These are phyloP conservation scores for Balakata baccata DNA, from an alignment of 345 rosid species.

Conservation along the genomic window DNA sequence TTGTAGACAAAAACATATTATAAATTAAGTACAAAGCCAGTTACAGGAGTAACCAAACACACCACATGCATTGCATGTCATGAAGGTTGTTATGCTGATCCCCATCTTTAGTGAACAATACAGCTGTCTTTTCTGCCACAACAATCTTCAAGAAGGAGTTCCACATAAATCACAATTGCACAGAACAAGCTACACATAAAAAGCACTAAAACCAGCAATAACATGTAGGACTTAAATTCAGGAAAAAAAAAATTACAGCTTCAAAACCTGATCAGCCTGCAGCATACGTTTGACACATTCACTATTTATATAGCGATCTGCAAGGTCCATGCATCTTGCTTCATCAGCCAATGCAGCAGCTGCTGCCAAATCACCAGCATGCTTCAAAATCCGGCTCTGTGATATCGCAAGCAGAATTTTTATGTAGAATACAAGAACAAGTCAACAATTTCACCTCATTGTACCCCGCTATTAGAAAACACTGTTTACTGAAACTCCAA, in stretches of 20 bases:
- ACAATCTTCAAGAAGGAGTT: conserved; percentile 53
- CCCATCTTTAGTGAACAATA: conserved; percentile 92
- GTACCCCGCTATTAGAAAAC: background rate
- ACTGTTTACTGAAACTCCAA: background rate
- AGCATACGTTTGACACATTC: conserved; percentile 97
- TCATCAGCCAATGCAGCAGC: conserved; percentile 98
- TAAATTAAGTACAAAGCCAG: conserved; percentile 4
- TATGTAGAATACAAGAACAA: background rate
- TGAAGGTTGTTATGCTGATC: conserved; percentile 98
- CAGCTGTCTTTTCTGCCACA: conserved; percentile 91
- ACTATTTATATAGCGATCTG: conserved; percentile 92
- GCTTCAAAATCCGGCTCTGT: conserved; percentile 97
- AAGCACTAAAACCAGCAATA: conserved; percentile 5
- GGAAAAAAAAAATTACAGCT: conserved; percentile 7
- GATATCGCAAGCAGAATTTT: conserved; percentile 16
- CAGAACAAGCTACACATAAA: conserved; percentile 11
- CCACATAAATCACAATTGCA: conserved; percentile 14
- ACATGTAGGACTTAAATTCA: background rate
- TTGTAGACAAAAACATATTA: conserved; percentile 14
- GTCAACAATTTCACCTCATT: background rate
- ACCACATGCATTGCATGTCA: conserved; percentile 99
- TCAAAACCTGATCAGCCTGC: conserved; percentile 92
- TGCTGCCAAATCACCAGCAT: conserved; percentile 86
- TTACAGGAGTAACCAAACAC: conserved; percentile 27
- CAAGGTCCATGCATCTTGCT: conserved; percentile 99